Conservation (phyloP, 2,329 filamentous ascomycete genomes). For the Fusarium sp. region DNA sequence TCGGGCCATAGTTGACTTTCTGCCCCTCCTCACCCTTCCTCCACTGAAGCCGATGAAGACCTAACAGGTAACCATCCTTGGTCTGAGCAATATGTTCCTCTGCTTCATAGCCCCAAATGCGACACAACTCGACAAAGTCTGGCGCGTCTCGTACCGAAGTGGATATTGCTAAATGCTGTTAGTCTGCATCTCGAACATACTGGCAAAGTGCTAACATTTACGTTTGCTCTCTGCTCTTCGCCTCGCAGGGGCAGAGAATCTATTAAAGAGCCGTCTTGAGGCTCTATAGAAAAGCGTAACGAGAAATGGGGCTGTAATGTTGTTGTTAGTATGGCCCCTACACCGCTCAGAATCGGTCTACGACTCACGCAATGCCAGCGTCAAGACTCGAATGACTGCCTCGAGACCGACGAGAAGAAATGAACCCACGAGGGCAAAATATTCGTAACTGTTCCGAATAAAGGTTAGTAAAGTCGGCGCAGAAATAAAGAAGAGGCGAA, state of each 20-base stretch:
- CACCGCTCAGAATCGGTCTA: constrained; percentile 15
- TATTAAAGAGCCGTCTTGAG: constrained; percentile 85
- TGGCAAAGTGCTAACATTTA: constrained; percentile 60
- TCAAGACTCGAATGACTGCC: constrained; percentile 84
- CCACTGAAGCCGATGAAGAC: constrained; percentile 88
- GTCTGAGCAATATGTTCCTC: constrained; percentile 98
- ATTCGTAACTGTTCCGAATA: constrained; percentile 73
- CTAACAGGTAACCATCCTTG: constrained; percentile 90
- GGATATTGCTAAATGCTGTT: constrained; percentile 74
- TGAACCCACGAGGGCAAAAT: constrained; percentile 85
- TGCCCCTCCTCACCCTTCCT: constrained; percentile 82
- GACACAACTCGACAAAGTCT: constrained; percentile 95
- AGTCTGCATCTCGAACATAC: constrained; percentile 53
- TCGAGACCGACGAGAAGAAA: constrained; percentile 87
- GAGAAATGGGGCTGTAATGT: constrained; percentile 74
- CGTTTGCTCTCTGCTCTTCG: constrained; percentile 75
- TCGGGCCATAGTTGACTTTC: constrained; percentile 78
- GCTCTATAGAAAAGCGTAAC: constrained; percentile 84
- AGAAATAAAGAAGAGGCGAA: constrained; percentile 4
- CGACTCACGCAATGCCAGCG: constrained; percentile 82
- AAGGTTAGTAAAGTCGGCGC: constrained; percentile 28
- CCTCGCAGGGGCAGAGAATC: constrained; percentile 75
- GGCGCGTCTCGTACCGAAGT: constrained; percentile 84
- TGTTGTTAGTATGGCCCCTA: constrained; percentile 7
- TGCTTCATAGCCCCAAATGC: constrained; percentile 88